Percentiles rank a stretch among this genome's conserved stretches.
phyloP scores from a whole-genome alignment of 2,329 filamentous ascomycete genomes.

The Sporothrix sp. region DNA sequence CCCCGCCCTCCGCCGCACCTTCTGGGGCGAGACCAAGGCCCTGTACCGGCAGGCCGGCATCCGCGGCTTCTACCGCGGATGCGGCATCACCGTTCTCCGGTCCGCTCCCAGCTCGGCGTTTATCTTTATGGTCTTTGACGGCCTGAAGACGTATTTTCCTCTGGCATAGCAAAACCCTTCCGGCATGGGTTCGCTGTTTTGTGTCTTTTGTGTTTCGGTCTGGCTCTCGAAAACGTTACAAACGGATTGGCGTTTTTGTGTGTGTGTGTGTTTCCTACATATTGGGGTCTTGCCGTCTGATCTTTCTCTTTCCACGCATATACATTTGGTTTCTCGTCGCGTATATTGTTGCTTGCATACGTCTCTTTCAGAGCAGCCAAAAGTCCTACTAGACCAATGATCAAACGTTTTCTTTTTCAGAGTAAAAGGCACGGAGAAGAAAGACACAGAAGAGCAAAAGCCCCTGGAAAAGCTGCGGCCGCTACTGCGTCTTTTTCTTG shows the following conservation, averaged over 20 bases:
- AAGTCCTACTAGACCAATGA: too few species aligned
- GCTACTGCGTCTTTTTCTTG: constrained; percentile 19
- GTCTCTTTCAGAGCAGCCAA: too few species aligned
- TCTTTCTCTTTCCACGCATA: too few species aligned
- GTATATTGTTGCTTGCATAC: too few species aligned
- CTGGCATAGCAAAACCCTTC: constrained; percentile 25
- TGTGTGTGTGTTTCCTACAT: constrained; percentile 19
- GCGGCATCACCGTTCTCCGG: constrained; percentile 81
- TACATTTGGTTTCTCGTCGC: too few species aligned
- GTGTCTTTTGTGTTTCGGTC: not conserved
- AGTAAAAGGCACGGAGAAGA: too few species aligned
- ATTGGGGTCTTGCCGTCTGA: not conserved
- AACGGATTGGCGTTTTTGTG: constrained; percentile 2
- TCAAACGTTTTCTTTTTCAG: too few species aligned
- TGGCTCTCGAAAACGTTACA: constrained; percentile 2
- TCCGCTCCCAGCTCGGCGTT: constrained; percentile 94
- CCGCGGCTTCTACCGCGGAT: constrained; percentile 82
- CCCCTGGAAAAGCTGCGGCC: too few species aligned
- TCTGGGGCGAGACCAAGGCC: constrained; percentile 58
- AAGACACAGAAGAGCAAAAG: too few species aligned
- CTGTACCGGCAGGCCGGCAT: constrained; percentile 79
- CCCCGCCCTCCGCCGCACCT: constrained; percentile 44
- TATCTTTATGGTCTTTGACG: constrained; percentile 94
- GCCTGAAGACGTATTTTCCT: constrained; percentile 60
- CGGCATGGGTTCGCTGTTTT: not conserved